Evolutionary conservation across 345 rosid species (phyloP), one percentile per base, ranked within the genome.

Genomic region (Boechera divaricarpa): DNA sequence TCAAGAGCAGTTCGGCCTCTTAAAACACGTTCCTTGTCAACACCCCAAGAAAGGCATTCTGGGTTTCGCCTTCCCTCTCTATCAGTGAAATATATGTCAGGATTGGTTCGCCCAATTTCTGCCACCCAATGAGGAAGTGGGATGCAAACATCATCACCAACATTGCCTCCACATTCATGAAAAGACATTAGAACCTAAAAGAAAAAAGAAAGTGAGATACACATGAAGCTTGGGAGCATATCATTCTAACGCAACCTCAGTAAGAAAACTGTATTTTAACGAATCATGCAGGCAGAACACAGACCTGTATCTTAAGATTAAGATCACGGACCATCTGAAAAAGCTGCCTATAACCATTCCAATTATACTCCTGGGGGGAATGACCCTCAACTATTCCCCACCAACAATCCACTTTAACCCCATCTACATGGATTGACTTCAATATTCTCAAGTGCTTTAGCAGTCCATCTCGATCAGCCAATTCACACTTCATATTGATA

Each of bases 311-410:
- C 85, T 90, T 96, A 48, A 93, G 91, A 81, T 93, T 87, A 76
- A 87, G 88, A 79, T 93, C 96, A 58, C 79, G 83, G 75, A 90
- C 87, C 82, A 93, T 88, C 82, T 88, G 93, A 73, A 91, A 90
- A 66, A 91, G 94, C 81, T 85, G 86, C 79, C 75, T 81, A 80
- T 96, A 96, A 60, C 98, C 99, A 77, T 70, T 96, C 99, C 99
- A 96, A 70, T 87, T 91, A 85, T 93, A 96, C 69, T 90, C 93
- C 73, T 72, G 93, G 3, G 99, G 98, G 51, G 85, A 82, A 80
- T 88, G 91, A 65, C 93, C 94, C 85, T 96, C 98, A 31, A 90
- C 98, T 80, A 95, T 90, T 70, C 99, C 99, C 99, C 99, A 93
- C 99, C 99, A 96, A 83, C 99, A 96, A 78, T 96, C 93, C 67